Percentiles rank a stretch among this genome's conserved stretches.
Evolutionary conservation across 345 rosid species (phyloP).

Genomic region (Salix viminalis): DNA sequence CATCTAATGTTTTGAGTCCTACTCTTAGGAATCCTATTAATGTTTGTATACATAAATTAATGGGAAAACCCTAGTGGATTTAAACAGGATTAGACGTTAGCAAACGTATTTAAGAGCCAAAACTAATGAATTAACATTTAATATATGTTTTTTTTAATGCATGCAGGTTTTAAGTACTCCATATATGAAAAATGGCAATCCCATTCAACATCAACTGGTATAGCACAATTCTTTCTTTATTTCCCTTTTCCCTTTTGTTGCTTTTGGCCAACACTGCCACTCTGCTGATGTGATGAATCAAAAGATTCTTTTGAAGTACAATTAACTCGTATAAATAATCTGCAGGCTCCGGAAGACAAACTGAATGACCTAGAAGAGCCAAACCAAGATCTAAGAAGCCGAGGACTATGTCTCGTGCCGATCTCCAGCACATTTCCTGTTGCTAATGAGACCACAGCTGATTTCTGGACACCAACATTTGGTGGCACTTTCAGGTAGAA

Average conservation of each 20-base stretch:
- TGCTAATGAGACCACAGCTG: constrained; percentile 23
- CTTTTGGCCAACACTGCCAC: not conserved
- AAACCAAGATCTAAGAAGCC: constrained; percentile 24
- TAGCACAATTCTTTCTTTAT: not conserved
- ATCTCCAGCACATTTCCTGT: constrained; percentile 32
- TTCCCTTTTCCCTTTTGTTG: not conserved
- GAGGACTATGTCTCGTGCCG: constrained; percentile 31
- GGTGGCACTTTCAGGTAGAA: constrained; percentile 28
- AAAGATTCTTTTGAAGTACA: not conserved
- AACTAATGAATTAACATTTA: not conserved
- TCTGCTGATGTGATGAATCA: not conserved
- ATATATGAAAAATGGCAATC: constrained; percentile 23
- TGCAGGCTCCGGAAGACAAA: not conserved
- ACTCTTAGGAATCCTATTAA: not conserved
- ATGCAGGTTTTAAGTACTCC: constrained; percentile 26
- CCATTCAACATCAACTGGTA: constrained; percentile 22
- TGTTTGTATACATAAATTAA: not conserved
- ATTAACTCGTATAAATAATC: not conserved
- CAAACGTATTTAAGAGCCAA: not conserved
- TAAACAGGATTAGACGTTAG: not conserved
- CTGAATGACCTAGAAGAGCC: constrained; percentile 3
- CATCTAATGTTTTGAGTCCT: not conserved
- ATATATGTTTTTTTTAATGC: not conserved
- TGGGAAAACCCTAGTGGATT: not conserved
- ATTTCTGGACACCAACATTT: constrained; percentile 33